These are phyloP conservation scores for Hypsizygus marmoreus DNA, from an alignment of 768 basidiomycete species.

Conservation along the genomic window DNA sequence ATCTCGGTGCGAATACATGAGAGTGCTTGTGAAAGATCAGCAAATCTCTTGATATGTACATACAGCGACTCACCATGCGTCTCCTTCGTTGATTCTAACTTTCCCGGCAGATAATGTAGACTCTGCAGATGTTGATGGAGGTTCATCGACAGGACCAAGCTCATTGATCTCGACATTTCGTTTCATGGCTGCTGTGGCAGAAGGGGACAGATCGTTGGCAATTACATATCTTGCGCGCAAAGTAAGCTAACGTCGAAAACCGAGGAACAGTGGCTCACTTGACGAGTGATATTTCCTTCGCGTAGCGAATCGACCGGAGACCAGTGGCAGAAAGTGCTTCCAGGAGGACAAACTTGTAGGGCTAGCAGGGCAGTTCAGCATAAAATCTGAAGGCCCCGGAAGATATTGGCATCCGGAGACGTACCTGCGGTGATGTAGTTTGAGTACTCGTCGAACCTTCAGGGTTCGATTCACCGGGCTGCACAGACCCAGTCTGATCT, in stretches of 20 bases:
- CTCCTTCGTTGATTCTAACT: conserved; percentile 86
- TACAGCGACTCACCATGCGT: conserved; percentile 74
- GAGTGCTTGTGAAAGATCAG: conserved; percentile 49
- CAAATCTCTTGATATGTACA: neutral
- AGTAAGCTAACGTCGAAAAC: conserved; percentile 7
- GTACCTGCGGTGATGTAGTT: conserved; percentile 19
- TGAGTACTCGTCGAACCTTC: neutral
- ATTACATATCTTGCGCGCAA: conserved; percentile 72
- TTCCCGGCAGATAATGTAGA: conserved; percentile 43
- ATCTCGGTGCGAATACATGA: conserved; percentile 89
- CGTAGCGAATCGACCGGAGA: conserved; percentile 93
- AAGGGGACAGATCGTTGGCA: conserved; percentile 88
- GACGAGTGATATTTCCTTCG: conserved; percentile 91
- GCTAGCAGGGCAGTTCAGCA: conserved; percentile 18
- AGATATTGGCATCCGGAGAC: neutral
- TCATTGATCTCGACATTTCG: conserved; percentile 85
- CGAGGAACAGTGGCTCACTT: conserved; percentile 52
- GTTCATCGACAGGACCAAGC: conserved; percentile 40
- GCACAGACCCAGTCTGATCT: neutral
- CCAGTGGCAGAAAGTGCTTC: conserved; percentile 97
- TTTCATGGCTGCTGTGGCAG: conserved; percentile 83
- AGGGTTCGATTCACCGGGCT: neutral
- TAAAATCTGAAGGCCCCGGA: neutral
- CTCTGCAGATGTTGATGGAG: conserved; percentile 12
- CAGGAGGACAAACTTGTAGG: conserved; percentile 74